A percentile compares a stretch with the other conserved stretches of the same genome.
These are phyloP conservation scores for Medicago lupulina DNA, from an alignment of 306 rosid species.

Conservation along the genomic window DNA sequence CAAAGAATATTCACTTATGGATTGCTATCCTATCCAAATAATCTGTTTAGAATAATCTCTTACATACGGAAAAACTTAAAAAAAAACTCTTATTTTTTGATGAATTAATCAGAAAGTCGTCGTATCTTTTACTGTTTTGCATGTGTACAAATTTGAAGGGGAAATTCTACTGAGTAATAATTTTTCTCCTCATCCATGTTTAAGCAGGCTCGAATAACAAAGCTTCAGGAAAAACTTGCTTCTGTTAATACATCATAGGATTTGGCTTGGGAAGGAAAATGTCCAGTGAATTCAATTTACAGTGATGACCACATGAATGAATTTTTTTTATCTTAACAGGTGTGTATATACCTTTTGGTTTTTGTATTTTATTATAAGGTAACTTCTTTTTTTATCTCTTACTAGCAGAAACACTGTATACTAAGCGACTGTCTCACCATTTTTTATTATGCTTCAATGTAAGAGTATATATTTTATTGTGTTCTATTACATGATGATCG, in stretches of 20 bases:
- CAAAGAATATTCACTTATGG: constrained; percentile 17
- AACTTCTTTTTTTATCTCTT: no score
- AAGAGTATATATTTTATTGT: no score
- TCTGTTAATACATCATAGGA: constrained; percentile 48
- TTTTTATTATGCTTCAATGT: no score
- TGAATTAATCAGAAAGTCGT: neutral
- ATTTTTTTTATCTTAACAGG: constrained; percentile 11
- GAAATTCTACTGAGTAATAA: constrained; percentile 2
- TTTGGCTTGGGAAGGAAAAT: constrained; percentile 35
- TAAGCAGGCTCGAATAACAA: constrained; percentile 66
- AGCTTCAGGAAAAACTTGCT: constrained; percentile 68
- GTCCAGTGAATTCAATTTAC: constrained; percentile 28
- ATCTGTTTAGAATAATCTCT: constrained; percentile 4
- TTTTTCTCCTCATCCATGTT: constrained; percentile 30
- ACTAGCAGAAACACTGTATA: no score
- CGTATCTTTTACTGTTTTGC: constrained; percentile 20
- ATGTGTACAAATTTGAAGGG: constrained; percentile 14
- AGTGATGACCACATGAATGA: constrained; percentile 6
- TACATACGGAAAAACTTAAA: neutral
- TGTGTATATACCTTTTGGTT: constrained; percentile 39
- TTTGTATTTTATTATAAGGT: neutral
- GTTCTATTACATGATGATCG: no score
- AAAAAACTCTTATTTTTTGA: neutral
- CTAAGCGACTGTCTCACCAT: no score
- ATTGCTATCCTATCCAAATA: constrained; percentile 20